Evolutionary conservation across 345 rosid species (phyloP).

Genomic region (Melaleuca quinquenervia): DNA sequence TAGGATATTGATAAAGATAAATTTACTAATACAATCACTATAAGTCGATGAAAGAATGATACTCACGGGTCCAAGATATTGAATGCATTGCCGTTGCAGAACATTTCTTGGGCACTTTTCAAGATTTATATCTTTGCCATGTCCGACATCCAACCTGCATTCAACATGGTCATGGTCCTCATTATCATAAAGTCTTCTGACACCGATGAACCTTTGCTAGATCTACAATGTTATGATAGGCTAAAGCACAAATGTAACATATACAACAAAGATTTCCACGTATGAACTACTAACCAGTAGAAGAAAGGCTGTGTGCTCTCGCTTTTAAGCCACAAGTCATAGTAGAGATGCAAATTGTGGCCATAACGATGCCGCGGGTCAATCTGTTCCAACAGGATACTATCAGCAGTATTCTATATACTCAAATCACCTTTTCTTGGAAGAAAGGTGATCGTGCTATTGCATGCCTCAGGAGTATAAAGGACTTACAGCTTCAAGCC

Average conservation of each 20-base stretch:
- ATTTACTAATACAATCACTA: neutral
- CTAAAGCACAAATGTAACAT: neutral
- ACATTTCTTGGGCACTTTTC: constrained; percentile 32
- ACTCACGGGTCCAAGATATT: constrained; percentile 61
- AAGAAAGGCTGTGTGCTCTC: constrained; percentile 58
- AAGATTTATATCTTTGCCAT: constrained; percentile 37
- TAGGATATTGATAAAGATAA: neutral
- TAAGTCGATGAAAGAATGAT: neutral
- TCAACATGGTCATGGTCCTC: neutral
- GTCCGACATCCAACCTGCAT: constrained; percentile 61
- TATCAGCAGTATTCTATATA: neutral
- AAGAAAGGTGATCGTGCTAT: neutral
- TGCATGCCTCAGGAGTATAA: neutral
- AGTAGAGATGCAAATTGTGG: constrained; percentile 55
- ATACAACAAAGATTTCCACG: neutral
- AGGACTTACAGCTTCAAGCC: constrained; percentile 93
- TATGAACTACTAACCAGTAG: constrained; percentile 37
- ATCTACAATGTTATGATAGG: neutral
- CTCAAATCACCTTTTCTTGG: neutral
- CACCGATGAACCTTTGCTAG: neutral
- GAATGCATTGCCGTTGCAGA: constrained; percentile 44
- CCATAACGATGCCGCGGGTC: constrained; percentile 69
- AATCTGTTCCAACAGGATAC: constrained; percentile 20
- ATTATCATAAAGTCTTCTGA: neutral
- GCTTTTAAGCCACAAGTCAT: constrained; percentile 45